Percentiles rank a stretch among this genome's conserved stretches.
These are phyloP conservation scores for Gelatoporia subvermispora DNA, from an alignment of 768 basidiomycete genomes.

Conservation along the genomic window DNA sequence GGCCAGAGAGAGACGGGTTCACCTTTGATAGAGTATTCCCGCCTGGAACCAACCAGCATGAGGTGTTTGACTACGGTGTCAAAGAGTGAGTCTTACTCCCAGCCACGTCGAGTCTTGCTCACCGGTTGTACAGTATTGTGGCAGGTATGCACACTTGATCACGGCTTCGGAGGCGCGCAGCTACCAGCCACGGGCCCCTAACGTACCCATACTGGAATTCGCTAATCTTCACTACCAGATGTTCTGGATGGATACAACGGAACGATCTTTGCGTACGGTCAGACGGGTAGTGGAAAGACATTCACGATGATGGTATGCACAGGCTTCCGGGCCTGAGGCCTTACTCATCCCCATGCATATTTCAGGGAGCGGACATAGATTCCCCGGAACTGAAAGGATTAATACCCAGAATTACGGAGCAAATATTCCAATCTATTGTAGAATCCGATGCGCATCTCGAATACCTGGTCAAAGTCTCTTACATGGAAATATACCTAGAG, in stretches of 20 bases:
- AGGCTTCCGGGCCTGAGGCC: conserved; percentile 12
- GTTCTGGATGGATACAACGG: conserved; percentile 99
- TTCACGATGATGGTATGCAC: conserved; percentile 94
- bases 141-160: conserved; percentile 50
- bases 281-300: conserved; percentile 87
- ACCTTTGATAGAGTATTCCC: conserved; percentile 97
- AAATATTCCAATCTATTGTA: conserved; percentile 97
- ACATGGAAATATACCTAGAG: conserved; percentile 99
- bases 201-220: neutral
- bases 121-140: conserved; percentile 58
- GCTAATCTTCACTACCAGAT: conserved; percentile 46
- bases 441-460: conserved; percentile 93
- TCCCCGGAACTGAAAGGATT: conserved; percentile 90
- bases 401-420: conserved; percentile 97
- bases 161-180: neutral
- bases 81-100: conserved; percentile 69
- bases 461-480: conserved; percentile 98
- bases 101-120: neutral
- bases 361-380: conserved; percentile 95
- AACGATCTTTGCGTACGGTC: conserved; percentile 85
- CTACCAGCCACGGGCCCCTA: too few relatives aligned
- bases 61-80: conserved; percentile 98
- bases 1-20: conserved; percentile 96
- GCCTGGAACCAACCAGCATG: conserved; percentile 82
- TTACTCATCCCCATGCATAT: neutral